phyloP scores from a whole-genome alignment of 148 eudicot species.

The Rhododendron simsii region DNA sequence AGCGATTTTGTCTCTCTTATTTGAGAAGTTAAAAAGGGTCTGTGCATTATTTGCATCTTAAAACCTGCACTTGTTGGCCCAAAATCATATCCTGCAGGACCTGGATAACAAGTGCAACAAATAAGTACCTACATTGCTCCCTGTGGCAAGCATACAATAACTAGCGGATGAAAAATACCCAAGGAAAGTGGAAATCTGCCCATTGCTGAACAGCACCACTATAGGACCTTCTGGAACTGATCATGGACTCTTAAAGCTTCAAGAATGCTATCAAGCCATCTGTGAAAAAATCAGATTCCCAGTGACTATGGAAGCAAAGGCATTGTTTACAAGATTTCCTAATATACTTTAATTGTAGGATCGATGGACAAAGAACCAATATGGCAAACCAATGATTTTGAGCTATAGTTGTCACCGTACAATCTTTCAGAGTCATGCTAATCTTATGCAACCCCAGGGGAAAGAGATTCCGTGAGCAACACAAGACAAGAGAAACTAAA shows the following conservation, averaged over 20 bases:
- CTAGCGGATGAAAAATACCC: not conserved
- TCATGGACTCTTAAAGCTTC: constrained; percentile 70
- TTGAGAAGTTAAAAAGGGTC: not conserved
- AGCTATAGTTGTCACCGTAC: not conserved
- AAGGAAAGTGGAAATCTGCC: not conserved
- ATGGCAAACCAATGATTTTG: not conserved
- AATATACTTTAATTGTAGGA: not conserved
- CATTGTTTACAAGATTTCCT: not conserved
- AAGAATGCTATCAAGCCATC: constrained; percentile 76
- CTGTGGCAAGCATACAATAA: not conserved
- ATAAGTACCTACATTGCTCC: not conserved
- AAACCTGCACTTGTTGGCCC: not conserved
- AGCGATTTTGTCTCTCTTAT: not conserved
- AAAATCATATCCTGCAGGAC: not conserved
- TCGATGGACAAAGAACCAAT: not conserved
- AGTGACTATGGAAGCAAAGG: not conserved
- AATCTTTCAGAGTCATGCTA: not conserved
- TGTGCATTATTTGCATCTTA: not conserved
- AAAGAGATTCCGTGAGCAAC: not conserved
- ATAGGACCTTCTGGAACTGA: constrained; percentile 34
- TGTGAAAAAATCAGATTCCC: constrained; percentile 17
- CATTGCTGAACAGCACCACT: not conserved
- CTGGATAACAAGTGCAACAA: not conserved
- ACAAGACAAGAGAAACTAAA: not conserved
- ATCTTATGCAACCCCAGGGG: not conserved